phyloP scores from a whole-genome alignment of 2,329 filamentous ascomycete genomes.

The Neonectria hederae region DNA sequence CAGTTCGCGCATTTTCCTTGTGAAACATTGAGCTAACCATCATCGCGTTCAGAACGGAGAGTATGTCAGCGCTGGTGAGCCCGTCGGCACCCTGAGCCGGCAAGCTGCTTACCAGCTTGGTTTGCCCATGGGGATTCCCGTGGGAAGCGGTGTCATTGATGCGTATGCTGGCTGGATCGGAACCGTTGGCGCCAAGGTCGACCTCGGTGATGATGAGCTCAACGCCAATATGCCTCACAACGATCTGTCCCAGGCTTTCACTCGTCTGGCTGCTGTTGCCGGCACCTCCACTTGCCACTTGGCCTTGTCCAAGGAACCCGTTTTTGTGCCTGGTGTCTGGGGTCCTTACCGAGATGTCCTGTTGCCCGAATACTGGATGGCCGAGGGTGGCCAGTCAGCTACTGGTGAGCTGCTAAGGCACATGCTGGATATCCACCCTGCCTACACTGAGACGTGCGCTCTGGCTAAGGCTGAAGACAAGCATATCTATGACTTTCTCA shows the following conservation, averaged over 20 bases:
- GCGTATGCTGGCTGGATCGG: constrained; percentile 99
- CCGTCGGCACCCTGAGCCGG: constrained; percentile 85
- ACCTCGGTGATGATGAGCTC: constrained; percentile 72
- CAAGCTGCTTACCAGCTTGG: constrained; percentile 86
- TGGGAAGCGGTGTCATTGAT: constrained; percentile 97
- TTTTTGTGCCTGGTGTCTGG: constrained; percentile 97
- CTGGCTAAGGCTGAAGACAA: constrained; percentile 83
- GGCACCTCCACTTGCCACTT: constrained; percentile 98
- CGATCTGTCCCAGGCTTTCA: constrained; percentile 92
- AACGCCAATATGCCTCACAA: constrained; percentile 76
- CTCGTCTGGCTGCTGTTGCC: constrained; percentile 89
- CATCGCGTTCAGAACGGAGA: constrained; percentile 77
- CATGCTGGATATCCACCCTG: constrained; percentile 93
- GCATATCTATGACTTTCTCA: constrained; percentile 96
- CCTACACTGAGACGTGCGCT: constrained; percentile 81
- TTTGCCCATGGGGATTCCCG: constrained; percentile 84
- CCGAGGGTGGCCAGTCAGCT: constrained; percentile 95
- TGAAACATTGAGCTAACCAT: constrained; percentile 24
- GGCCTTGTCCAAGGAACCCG: constrained; percentile 90
- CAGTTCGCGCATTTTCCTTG: constrained; percentile 10
- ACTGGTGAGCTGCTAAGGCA: constrained; percentile 95
- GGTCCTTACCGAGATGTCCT: constrained; percentile 96
- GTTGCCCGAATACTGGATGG: constrained; percentile 93
- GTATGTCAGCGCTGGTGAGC: constrained; percentile 90
- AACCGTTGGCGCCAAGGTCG: constrained; percentile 96